Evolutionary conservation across 345 rosid genomes (phyloP), one percentile per base, ranked within the genome.

Genomic region (Murraya paniculata): DNA sequence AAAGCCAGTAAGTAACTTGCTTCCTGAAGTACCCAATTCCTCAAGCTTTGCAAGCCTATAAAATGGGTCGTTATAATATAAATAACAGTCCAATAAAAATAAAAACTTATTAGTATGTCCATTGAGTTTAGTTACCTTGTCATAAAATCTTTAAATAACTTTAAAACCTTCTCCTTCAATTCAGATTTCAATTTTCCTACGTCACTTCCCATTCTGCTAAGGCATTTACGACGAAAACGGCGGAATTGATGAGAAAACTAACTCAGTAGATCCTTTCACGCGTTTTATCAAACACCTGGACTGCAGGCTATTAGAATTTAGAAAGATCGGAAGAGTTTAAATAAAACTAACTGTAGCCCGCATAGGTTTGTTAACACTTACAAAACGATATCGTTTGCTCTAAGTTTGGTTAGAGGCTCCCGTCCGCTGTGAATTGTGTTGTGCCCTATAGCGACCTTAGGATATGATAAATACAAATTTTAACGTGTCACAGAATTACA

Each of bases 41-140:
- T 93, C 95, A 77, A 90, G 89, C 73, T 89, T 81, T 60, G 94
- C 64, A 41, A 87, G 80, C 84, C 95, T 93, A 65, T 57, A 78
- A 61, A 69, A 36, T 16, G 31, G 25, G 24, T 25, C n/a, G 38
- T 5, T n/a, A 72, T 11, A 0, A 75, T 19, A 41, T 39, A 53
- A 39, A 16, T 31, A 50, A n/a, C 72, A 50, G 38, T 36, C 57
- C 45, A 64, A 36, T 8, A 16, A 45, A 21, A 55, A 35, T 45
- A 8, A 31, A 64, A 28, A 24, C 38, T 36, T 8, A 4, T 38
- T 3, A 8, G 36, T 13, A 36, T 35, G 24, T 50, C 33, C 2
- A 35, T 57, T 58, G 27, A 60, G 36, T 24, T 36, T 9, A 5
- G 19, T 18, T 88, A 92, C 93, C 87, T 79, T 0, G 89, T 81